Conservation (phyloP, 73 alveolate species). For the Loxodes magnus region DNA sequence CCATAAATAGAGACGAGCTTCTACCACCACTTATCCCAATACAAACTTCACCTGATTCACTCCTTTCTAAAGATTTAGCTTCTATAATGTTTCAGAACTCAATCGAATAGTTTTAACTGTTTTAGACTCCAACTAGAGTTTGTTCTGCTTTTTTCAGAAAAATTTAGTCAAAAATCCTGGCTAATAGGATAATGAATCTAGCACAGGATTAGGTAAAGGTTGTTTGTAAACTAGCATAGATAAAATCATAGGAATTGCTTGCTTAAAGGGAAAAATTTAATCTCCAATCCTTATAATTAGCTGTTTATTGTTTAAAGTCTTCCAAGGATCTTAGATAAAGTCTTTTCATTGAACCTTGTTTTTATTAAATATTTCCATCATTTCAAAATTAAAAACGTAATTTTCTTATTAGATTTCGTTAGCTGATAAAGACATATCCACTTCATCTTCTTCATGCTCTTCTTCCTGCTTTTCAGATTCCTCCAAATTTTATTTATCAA, state of each 20-base stretch:
- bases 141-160: neutral
- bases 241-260: conserved; percentile 72
- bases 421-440: conserved; percentile 26
- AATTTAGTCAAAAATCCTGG: conserved; percentile 3
- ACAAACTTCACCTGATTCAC: conserved; percentile 65
- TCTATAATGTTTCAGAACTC: conserved; percentile 54
- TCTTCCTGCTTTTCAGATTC: conserved; percentile 12
- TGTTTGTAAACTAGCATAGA: conserved; percentile 64
- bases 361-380: conserved; percentile 39
- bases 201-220: conserved; percentile 49
- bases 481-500: neutral
- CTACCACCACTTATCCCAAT: conserved; percentile 49
- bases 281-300: conserved; percentile 71
- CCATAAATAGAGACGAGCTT: conserved; percentile 74
- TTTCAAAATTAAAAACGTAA: conserved; percentile 21
- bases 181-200: neutral
- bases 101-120: conserved; percentile 36
- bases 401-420: conserved; percentile 22
- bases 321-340: conserved; percentile 64
- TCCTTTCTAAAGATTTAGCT: conserved; percentile 54
- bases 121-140: neutral
- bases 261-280: conserved; percentile 65
- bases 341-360: conserved; percentile 49
- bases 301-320: conserved; percentile 47
- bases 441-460: conserved; percentile 34